A percentile compares a stretch with the other conserved stretches of the same genome.
Evolutionary conservation across 192 early-diverging fungal genomes (phyloP).

Genomic region (Paraglomus occultum): DNA sequence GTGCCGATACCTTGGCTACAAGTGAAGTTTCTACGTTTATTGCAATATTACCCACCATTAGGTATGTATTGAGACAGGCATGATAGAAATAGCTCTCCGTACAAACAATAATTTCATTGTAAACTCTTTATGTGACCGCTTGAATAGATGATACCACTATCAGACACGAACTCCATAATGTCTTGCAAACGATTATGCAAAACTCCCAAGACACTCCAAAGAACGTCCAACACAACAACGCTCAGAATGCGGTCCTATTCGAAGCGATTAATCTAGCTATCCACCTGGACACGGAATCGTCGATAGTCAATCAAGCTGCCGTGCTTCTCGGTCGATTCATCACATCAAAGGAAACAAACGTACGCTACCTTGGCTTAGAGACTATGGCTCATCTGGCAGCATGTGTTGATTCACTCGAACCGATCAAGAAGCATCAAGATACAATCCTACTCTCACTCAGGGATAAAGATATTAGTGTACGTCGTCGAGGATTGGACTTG

Average conservation of each 20-base stretch:
- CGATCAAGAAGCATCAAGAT: slow-evolving; percentile 79
- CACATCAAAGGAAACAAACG: slow-evolving; percentile 94
- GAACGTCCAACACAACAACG: slow-evolving; percentile 97
- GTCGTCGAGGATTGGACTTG: slow-evolving; percentile 91
- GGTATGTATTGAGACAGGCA: slow-evolving; percentile 39
- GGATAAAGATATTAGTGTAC: slow-evolving; percentile 97
- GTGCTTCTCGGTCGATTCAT: slow-evolving; percentile 86
- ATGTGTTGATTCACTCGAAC: slow-evolving; percentile 76
- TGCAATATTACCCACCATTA: slow-evolving; percentile 94
- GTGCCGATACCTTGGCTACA: slow-evolving; percentile 98
- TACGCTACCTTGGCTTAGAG: slow-evolving; percentile 95
- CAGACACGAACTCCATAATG: slow-evolving; percentile 61
- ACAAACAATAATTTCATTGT: not conserved
- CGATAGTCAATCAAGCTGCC: slow-evolving; percentile 80
- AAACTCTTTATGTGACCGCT: not conserved
- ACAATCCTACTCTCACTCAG: slow-evolving; percentile 89
- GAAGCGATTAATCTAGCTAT: slow-evolving; percentile 97
- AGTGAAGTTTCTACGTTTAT: slow-evolving; percentile 88
- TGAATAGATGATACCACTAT: slow-evolving; percentile 53
- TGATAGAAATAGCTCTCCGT: not conserved
- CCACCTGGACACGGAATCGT: slow-evolving; percentile 87
- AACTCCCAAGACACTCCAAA: slow-evolving; percentile 86
- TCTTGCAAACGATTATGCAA: slow-evolving; percentile 81
- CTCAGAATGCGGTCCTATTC: slow-evolving; percentile 95
- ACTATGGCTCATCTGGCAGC: slow-evolving; percentile 95